A percentile compares a stretch with the other conserved stretches of the same genome.
These are phyloP conservation scores for Colletotrichum gigasporum DNA, from an alignment of 2,329 filamentous ascomycete species.

Conservation along the genomic window DNA sequence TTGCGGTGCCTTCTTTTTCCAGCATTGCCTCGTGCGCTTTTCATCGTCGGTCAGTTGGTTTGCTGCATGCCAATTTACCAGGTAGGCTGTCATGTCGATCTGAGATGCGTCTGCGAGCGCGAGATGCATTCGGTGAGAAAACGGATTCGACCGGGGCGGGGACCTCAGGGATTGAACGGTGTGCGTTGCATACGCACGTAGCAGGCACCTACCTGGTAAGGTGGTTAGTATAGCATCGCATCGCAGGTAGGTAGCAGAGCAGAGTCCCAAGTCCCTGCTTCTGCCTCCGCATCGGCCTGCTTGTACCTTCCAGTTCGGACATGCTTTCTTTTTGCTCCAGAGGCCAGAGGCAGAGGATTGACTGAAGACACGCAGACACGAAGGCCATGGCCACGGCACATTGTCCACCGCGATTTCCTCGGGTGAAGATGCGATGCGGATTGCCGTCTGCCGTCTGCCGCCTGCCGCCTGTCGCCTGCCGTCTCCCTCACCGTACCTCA, in stretches of 20 bases:
- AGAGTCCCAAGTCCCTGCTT: neutral
- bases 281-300: neutral
- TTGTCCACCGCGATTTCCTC: no score
- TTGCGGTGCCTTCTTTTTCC: conserved; percentile 3
- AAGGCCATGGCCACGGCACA: neutral
- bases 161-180: neutral
- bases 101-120: conserved; percentile 17
- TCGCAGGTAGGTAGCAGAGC: neutral
- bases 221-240: no score
- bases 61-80: neutral
- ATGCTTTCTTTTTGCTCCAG: conserved; percentile 1
- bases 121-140: conserved; percentile 28
- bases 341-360: neutral
- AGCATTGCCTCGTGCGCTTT: conserved; percentile 3
- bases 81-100: conserved; percentile 21
- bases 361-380: conserved; percentile 15
- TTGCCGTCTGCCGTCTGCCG: no score
- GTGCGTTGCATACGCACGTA: conserved; percentile 24
- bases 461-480: no score
- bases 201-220: neutral
- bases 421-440: neutral
- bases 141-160: neutral
- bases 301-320: conserved; percentile 11
- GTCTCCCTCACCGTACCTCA: no score
- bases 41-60: conserved; percentile 1